Base-by-base conservation (phyloP, 225 moss, liverwort and hornwort genomes). In the Pseudoscleropodium purum region DNA sequence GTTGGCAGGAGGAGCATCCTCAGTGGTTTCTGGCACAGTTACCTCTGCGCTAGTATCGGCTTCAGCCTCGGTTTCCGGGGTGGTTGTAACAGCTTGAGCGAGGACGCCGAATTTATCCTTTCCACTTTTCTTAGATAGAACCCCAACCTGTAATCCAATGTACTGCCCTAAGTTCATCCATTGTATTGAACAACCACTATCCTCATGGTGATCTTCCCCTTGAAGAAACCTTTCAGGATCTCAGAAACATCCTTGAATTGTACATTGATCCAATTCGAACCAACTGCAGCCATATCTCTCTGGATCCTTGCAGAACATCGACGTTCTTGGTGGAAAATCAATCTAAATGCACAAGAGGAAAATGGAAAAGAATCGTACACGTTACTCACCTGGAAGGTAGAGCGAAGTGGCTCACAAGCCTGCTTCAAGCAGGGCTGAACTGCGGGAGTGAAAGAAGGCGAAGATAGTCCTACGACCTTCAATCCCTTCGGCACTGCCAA, bases 1-100 rank as follows among this genome's bases (percentile, higher is more conserved):
- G 43, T 91, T 94, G 13, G 89, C 84, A 25, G 93, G 91, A 36
- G 92, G 93, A 82, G 86, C 92, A 84, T 95, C 95, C 81, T 94
- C 96, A 47, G 90, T 89, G 13, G 93, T 84, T 57, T 91, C 91
- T 60, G 92, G 89, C 18, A 95, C 94, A 26, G 82, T 87, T 64
- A 94, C 90, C 81, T 95, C 90, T 8, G 87, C 92, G 37, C 95
- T 94, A 18, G 93, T 90, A 76, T 92, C 93, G 45, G 96, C 96
- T 88, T 95, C 96, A 45, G 95, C 95, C 87, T 95, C 95, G 13
- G 96, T 92, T 89, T 99, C 96, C 26, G 96, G 92, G 41, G 96
- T 96, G 15, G 97, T 99, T 43, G 95, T 96, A 10, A 97, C 94
- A 39, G 97, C 97, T 91, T 96, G 96, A 43, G 94, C 92, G 56